Evolutionary conservation across 495 filamentous ascomycete genomes (phyloP), one percentile per base, ranked within the genome.

Genomic region (Xylaria acuta): DNA sequence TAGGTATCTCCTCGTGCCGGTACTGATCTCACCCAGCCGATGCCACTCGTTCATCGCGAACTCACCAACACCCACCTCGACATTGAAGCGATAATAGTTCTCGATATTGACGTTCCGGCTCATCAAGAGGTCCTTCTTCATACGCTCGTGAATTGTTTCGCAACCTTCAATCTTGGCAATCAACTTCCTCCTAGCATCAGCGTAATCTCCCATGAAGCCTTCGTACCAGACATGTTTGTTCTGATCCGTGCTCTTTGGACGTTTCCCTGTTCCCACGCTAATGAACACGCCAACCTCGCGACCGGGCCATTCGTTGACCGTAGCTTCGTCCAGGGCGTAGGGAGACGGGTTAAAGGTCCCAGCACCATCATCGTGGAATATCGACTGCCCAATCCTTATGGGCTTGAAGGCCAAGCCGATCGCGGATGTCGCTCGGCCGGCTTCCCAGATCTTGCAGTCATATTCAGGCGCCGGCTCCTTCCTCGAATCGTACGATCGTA

Each of bases 21-120:
- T 97, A 82, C 92, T 94, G 80, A 99, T 98, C 53, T 98, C 95
- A 41, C 92, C 91, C 18, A 99, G 84, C 5, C 96, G 90, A 77
- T 93, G 90, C 95, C 96, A 99, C 78, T 98, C 96, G 78, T 98
- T 98, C 93, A 99, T 97, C 62, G 93, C 95, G 78, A 98, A 98
- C 77, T 99, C 97, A 53, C 96, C 96, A 30, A 99, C 97, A 0
- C 96, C 97, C 6, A 97, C 92, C 77, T 98, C 95, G 32, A 98
- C 96, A 72, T 99, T 99, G 34, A 97, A 86, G n/a, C 96, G 92
- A 81, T 94, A 97, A 86, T 99, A 99, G 80, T 97, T 94, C 68
- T 97, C 94, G 60, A 90, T 88, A 73, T 90, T 92, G 64, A 98
- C 93, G 27, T 92, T 89, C 38, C 93, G 89, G 79, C 92, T 92